Evolutionary conservation across 2,329 filamentous ascomycete genomes (phyloP).

Genomic region (Talaromyces islandicus): DNA sequence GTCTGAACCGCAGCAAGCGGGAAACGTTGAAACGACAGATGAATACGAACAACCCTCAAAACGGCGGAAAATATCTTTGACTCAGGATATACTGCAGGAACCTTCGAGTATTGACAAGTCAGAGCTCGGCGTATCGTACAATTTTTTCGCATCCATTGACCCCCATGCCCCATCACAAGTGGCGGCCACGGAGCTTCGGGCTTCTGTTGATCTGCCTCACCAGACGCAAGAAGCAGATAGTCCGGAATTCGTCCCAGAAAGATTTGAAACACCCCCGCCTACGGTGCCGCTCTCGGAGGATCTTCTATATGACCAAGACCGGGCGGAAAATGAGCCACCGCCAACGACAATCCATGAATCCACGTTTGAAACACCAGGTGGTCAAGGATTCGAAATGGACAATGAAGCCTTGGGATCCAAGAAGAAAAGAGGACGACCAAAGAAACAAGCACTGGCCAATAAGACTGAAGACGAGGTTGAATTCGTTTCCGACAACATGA

Average conservation of each 20-base stretch:
- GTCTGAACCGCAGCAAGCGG: background rate
- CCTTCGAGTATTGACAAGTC: background rate
- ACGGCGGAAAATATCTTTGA: slow-evolving; percentile 6
- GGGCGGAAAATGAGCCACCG: background rate
- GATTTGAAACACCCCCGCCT: slow-evolving; percentile 31
- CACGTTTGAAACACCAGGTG: slow-evolving; percentile 21
- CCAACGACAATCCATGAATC: slow-evolving; percentile 7
- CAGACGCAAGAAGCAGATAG: background rate
- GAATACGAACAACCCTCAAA: slow-evolving; percentile 6
- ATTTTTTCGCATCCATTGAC: slow-evolving; percentile 8
- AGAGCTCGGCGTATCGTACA: slow-evolving; percentile 4
- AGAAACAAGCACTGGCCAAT: slow-evolving; percentile 18
- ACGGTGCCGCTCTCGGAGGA: slow-evolving; percentile 33
- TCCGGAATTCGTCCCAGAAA: slow-evolving; percentile 18
- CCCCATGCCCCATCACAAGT: background rate
- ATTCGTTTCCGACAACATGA: background rate
- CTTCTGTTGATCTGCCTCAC: background rate
- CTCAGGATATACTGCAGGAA: slow-evolving; percentile 3
- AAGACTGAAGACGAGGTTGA: background rate
- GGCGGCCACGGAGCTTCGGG: background rate
- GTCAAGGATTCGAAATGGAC: slow-evolving; percentile 22
- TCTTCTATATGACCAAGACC: slow-evolving; percentile 17
- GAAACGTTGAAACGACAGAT: background rate
- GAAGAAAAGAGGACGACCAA: slow-evolving; percentile 25
- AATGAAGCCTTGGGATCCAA: slow-evolving; percentile 10